Evolutionary conservation across 1,284 basidiomycete genomes (phyloP), one percentile per base, ranked within the genome.

Genomic region (Cutaneotrichosporon cavernicola): DNA sequence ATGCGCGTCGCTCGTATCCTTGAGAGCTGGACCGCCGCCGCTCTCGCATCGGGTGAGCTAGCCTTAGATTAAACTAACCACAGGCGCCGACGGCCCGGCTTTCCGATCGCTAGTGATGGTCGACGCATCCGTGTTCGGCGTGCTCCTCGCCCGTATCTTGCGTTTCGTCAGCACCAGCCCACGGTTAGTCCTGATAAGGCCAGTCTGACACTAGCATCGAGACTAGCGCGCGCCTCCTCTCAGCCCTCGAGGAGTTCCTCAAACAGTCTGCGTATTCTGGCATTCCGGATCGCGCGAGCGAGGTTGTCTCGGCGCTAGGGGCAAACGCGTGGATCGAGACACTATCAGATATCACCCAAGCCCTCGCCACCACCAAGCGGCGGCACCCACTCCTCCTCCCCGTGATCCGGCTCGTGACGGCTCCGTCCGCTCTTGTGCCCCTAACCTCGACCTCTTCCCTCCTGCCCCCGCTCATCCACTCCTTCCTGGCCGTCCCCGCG

Each of bases 401-500:
- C 14, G 63, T 77, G 53, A 69, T 72, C 5, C 71, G 73, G 5
- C 73, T 81, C 1, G 43, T 80, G 30, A 73, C 73, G 14, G 74
- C 74, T 2, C 78, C 78, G 1, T 60, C 75, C 38, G 47, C 61
- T 0, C 49, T 76, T 18, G 59, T 69, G 2, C 51, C 58, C 13
- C n/a, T 59, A 11, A 56, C 58, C 3, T 11, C 31, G 30, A 34
- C 30, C 0, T 67, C 69, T 7, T 52, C 70, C 3, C 26, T 79
- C 13, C 56, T 74, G 30, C 60, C 71, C 4, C 70, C 76, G 5
- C 62, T 78, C 14, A 51, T 80, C 56, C 70, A 77, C 47, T 62
- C 65, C 31, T 70, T 81, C 18, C 70, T 81, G 31, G 69, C 78
- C 0, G 61, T 80, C n/a, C 80, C 78, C 3, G 68, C 76, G 2